These are phyloP conservation scores for Curvularia spicifera DNA, from an alignment of 2,329 filamentous ascomycete species.

Conservation along the genomic window DNA sequence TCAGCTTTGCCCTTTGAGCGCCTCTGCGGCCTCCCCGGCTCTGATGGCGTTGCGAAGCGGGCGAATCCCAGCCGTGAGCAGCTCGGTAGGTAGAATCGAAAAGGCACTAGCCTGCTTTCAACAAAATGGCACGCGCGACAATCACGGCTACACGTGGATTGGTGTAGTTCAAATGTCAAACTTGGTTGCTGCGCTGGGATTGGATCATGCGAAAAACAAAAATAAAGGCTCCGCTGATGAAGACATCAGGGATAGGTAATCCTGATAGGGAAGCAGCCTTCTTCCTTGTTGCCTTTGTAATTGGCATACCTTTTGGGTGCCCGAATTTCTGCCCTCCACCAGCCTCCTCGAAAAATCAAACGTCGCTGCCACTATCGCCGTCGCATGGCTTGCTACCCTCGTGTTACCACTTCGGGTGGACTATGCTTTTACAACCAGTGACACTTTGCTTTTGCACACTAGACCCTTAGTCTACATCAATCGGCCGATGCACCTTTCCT, in stretches of 20 bases:
- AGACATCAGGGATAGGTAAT: neutral
- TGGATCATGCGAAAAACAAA: conserved; percentile 1
- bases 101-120: neutral
- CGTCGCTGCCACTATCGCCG: neutral
- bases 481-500: conserved; percentile 13
- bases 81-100: neutral
- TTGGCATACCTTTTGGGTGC: neutral
- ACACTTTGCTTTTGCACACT: conserved; percentile 10
- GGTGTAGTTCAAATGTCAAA: neutral
- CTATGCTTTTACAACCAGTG: conserved; percentile 11
- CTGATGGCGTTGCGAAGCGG: conserved; percentile 1
- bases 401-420: conserved; percentile 12
- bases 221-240: neutral
- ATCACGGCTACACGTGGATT: conserved; percentile 1
- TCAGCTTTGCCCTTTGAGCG: conserved; percentile 8
- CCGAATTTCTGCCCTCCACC: neutral
- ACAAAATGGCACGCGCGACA: conserved; percentile 1
- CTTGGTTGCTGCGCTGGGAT: neutral
- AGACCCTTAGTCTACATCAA: conserved; percentile 2
- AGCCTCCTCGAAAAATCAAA: neutral
- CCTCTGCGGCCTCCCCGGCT: conserved; percentile 5
- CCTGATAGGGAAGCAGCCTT: neutral
- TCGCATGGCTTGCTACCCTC: neutral
- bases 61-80: conserved; percentile 1
- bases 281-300: neutral